phyloP scores from a whole-genome alignment of 352 stramenopile species.

The Phytophthora boehmeriae region DNA sequence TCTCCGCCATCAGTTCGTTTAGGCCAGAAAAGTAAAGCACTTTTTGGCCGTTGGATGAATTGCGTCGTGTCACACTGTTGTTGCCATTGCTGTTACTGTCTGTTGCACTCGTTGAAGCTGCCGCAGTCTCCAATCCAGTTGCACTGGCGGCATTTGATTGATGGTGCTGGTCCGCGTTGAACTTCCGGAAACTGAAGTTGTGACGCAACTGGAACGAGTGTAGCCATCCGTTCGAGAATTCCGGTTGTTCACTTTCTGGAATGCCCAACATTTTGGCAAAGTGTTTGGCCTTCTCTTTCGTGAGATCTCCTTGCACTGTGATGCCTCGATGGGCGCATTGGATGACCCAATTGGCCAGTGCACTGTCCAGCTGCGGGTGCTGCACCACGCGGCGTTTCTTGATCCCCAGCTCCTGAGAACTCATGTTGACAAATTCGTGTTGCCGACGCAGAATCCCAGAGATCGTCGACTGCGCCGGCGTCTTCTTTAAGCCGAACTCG shows the following conservation, averaged over 20 bases:
- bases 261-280: conserved; percentile 86
- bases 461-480: conserved; percentile 84
- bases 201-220: conserved; percentile 83
- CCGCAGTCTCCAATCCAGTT: background rate
- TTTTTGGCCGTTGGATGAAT: conserved; percentile 8
- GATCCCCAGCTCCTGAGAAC: conserved; percentile 75
- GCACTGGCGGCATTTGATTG: conserved; percentile 5
- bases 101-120: background rate
- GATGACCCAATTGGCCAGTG: conserved; percentile 88
- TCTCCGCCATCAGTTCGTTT: conserved; percentile 64
- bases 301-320: conserved; percentile 82
- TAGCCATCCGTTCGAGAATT: conserved; percentile 84
- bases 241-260: conserved; percentile 73
- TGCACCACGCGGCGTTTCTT: conserved; percentile 87
- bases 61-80: conserved; percentile 1
- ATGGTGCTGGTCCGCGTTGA: conserved; percentile 67
- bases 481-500: conserved; percentile 85
- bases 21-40: conserved; percentile 67
- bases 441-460: conserved; percentile 80
- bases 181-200: conserved; percentile 87
- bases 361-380: conserved; percentile 78
- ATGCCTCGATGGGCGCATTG: conserved; percentile 80
- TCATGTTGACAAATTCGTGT: conserved; percentile 89
- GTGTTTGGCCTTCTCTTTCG: conserved; percentile 87
- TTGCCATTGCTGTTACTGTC: background rate